Evolutionary conservation across 768 basidiomycete species (phyloP).

Genomic region (Phanerochaete carnosa): DNA sequence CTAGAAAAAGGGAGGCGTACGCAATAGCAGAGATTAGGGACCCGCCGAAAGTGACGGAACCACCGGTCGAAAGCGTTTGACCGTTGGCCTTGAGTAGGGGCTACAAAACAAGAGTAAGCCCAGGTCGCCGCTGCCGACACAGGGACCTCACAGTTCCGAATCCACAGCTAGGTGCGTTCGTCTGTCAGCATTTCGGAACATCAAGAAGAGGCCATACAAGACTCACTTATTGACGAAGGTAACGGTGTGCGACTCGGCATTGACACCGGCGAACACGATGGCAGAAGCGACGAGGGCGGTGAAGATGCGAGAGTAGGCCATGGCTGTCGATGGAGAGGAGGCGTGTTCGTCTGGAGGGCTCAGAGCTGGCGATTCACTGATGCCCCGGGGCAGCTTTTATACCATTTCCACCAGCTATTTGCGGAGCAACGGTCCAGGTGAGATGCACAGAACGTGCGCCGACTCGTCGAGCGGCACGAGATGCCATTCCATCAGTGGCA

Average conservation of each 20-base stretch:
- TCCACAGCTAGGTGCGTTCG: neutral
- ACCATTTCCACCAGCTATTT: too few species aligned
- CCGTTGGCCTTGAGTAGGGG: slow-evolving; percentile 38
- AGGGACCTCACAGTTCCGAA: neutral
- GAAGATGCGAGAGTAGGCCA: neutral
- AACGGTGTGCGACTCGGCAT: neutral
- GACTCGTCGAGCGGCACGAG: too few species aligned
- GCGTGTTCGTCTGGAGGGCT: neutral
- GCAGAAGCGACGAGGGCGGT: neutral
- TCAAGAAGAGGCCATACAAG: too few species aligned
- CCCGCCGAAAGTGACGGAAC: slow-evolving; percentile 32
- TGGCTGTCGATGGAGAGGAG: neutral
- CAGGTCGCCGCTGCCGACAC: neutral
- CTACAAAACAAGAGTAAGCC: slow-evolving; percentile 15
- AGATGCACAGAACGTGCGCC: too few species aligned
- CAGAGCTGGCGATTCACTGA: neutral
- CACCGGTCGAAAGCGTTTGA: slow-evolving; percentile 33
- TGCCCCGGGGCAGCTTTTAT: neutral
- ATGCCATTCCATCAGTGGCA: too few species aligned
- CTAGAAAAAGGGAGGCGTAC: slow-evolving; percentile 28
- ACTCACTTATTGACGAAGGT: neutral
- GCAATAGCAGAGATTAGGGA: slow-evolving; percentile 36
- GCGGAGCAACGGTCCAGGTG: too few species aligned
- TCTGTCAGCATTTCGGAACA: too few species aligned
- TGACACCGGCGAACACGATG: neutral